Percentiles rank a stretch among this genome's conserved stretches.
Evolutionary conservation across 768 basidiomycete genomes (phyloP).

Genomic region (Cantharellus cinnabarinus): DNA sequence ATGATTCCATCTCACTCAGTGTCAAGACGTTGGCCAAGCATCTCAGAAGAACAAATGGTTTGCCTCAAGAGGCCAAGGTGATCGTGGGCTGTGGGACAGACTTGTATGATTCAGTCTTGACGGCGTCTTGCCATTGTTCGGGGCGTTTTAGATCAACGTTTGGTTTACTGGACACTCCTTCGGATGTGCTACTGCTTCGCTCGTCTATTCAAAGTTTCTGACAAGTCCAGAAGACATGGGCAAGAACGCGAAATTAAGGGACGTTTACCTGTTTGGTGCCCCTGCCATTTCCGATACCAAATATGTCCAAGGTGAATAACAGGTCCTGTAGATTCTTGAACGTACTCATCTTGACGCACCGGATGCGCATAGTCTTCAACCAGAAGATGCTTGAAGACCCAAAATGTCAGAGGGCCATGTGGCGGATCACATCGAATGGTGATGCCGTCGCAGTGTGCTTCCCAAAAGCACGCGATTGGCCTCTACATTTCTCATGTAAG

Average conservation of each 20-base stretch:
- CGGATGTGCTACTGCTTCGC: slow-evolving; percentile 7
- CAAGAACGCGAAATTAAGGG: slow-evolving; percentile 1
- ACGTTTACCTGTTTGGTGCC: slow-evolving; percentile 6
- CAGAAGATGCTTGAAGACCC: neutral
- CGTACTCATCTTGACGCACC: neutral
- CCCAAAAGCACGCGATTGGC: no score
- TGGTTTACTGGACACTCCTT: slow-evolving; percentile 9
- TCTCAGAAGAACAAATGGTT: neutral
- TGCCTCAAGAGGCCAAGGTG: slow-evolving; percentile 4
- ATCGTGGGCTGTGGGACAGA: slow-evolving; percentile 1
- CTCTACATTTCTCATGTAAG: no score
- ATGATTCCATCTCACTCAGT: slow-evolving; percentile 7
- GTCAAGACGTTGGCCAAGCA: slow-evolving; percentile 5
- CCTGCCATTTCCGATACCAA: slow-evolving; percentile 4
- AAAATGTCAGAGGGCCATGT: slow-evolving; percentile 4
- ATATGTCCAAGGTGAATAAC: neutral
- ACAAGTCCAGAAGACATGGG: slow-evolving; percentile 2
- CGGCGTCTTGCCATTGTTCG: neutral
- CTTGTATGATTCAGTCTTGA: neutral
- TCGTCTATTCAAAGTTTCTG: slow-evolving; percentile 3
- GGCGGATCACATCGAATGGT: slow-evolving; percentile 2
- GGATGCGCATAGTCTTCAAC: neutral
- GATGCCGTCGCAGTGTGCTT: no score
- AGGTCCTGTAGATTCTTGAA: neutral
- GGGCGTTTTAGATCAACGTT: neutral